Evolutionary conservation across 768 basidiomycete species (phyloP), one percentile per base, ranked within the genome.

Genomic region (Pulveroboletus sp.): DNA sequence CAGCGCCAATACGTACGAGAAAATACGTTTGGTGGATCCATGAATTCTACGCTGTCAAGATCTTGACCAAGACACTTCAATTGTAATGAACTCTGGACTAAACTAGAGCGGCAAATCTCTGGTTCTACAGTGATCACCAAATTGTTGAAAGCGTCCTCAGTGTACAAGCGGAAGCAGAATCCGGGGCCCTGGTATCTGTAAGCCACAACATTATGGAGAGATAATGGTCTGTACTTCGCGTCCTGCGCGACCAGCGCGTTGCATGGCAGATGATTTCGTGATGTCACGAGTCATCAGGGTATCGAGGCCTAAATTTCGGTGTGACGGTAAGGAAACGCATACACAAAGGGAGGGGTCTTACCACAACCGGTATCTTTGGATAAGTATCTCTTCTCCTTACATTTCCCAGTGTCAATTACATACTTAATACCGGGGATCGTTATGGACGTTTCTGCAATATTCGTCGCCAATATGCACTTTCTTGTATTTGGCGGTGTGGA

Each of bases 401-500:
- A 90, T 66, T 94, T 87, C 2, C 97, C 97, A 0, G 92, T 88
- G 69, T 99, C 97, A 33, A 99, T 90, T 7, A 99, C 94, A 66
- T 90, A 98, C 60, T 82, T 87, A 48, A 99, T 85, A 0, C 94
- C 94, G 4, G 94, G 93, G 62, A 99, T 97, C 13, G 97, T 98
- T 64, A 99, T 92, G 12, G 89, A 91, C 0, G 97, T 98, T 69
- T 99, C 97, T 11, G 97, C 97, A 50, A 99, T 94, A 68, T 98
- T 99, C 16, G 97, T 99, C 2, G 97, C 87, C 33, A 99, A 75
- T 53, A 99, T 92, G 69, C 94, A 89, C 69, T 97, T 94, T 48
- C 97, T 81, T 2, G 79, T 81, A 44, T 82, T 77, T 1, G 79
- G 63, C 13, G 87, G 82, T 1, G 89, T 69, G 1, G 81, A 70